Evolutionary conservation across 176 grass and related monocot genomes (phyloP).

Genomic region (Poa pratensis): DNA sequence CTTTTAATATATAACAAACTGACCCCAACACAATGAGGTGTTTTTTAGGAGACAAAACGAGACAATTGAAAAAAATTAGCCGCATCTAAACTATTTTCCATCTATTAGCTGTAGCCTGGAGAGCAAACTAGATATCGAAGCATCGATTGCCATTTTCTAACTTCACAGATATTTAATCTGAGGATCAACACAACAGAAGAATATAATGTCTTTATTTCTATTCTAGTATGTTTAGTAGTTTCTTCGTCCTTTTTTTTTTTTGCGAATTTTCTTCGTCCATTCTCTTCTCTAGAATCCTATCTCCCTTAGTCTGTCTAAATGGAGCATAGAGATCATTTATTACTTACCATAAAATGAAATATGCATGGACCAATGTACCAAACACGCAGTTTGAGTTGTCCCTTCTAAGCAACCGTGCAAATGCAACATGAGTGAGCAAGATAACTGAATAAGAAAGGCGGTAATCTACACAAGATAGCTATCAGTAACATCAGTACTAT

Average conservation of each 20-base stretch:
- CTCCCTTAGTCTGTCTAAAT: not conserved
- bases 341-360: not conserved
- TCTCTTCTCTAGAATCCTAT: not conserved
- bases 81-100: not conserved
- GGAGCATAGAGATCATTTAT: not conserved
- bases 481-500: not conserved
- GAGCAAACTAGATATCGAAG: constrained; percentile 6
- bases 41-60: not conserved
- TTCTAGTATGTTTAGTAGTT: not conserved
- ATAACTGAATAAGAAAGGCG: not conserved
- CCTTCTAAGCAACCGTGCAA: not conserved
- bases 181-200: not conserved
- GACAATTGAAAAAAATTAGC: not conserved
- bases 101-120: not conserved
- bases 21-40: not conserved
- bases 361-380: not conserved
- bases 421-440: not conserved
- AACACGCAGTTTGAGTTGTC: not conserved
- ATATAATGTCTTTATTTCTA: not conserved
- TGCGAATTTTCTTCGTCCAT: constrained; percentile 22
- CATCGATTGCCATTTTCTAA: constrained; percentile 12
- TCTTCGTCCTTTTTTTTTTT: too few relatives aligned
- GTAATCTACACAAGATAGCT: not conserved
- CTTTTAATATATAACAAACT: not conserved
- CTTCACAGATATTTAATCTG: not conserved